Conservation (phyloP, 805 yeast genomes). For the Komagataella mondaviorum region DNA sequence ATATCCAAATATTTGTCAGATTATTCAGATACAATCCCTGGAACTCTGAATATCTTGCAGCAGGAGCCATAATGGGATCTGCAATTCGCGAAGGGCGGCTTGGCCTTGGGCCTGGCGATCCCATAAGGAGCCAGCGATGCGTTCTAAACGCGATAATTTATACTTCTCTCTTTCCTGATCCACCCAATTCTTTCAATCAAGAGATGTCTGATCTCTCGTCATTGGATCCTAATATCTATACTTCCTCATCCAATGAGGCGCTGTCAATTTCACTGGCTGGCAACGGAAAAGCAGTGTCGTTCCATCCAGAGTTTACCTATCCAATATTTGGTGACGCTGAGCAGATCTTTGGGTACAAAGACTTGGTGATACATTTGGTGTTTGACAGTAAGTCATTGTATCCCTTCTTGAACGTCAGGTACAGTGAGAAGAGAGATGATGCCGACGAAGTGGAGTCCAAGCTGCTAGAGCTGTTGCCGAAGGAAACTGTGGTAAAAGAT, state of each 20-base stretch:
- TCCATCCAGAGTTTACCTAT: slow-evolving; percentile 75
- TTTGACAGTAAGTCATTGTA: slow-evolving; percentile 65
- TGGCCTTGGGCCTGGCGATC: background rate
- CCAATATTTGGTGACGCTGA: slow-evolving; percentile 92
- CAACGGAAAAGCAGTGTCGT: slow-evolving; percentile 39
- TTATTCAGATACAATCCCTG: background rate
- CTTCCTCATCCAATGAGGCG: slow-evolving; percentile 57
- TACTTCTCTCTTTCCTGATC: too few relatives aligned
- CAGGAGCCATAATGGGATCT: background rate
- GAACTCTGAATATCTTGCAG: background rate
- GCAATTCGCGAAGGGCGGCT: background rate
- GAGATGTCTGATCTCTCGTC: background rate
- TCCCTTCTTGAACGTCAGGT: slow-evolving; percentile 58
- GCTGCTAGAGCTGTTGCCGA: slow-evolving; percentile 46
- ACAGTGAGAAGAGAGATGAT: slow-evolving; percentile 34
- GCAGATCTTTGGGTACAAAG: slow-evolving; percentile 72
- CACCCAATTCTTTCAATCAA: too few relatives aligned
- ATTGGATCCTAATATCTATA: slow-evolving; percentile 53
- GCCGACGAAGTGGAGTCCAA: slow-evolving; percentile 46
- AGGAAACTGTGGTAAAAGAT: slow-evolving; percentile 41
- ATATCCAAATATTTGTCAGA: background rate
- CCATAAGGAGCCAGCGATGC: too few relatives aligned
- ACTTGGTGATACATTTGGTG: slow-evolving; percentile 42
- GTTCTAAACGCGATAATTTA: too few relatives aligned
- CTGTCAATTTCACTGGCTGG: slow-evolving; percentile 33